Conservation (phyloP, 208 protist species). For the Entamoeba histolytica region DNA sequence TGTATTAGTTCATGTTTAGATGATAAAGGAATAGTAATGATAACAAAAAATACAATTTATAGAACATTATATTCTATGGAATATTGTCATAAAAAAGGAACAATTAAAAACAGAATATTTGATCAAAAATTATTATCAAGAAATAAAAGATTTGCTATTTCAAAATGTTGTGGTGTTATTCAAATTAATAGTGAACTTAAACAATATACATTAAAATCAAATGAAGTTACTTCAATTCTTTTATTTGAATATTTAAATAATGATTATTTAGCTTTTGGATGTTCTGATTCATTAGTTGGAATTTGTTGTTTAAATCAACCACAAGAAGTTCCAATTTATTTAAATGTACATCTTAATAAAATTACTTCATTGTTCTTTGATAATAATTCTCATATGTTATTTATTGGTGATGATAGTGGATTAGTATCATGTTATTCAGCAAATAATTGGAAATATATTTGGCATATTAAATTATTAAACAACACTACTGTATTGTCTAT, state of each 20-base stretch:
- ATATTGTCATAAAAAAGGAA: background rate
- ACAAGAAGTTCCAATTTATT: background rate
- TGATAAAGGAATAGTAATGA: background rate
- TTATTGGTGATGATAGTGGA: background rate
- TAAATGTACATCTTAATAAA: background rate
- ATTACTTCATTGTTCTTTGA: background rate
- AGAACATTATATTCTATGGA: background rate
- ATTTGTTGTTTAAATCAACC: background rate
- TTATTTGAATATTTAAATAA: background rate
- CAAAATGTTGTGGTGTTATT: background rate
- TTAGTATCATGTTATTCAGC: background rate
- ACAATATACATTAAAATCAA: background rate
- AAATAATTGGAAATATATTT: background rate
- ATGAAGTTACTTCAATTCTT: background rate
- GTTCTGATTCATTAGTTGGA: background rate
- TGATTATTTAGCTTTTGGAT: background rate
- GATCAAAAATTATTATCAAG: background rate
- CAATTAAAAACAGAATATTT: background rate
- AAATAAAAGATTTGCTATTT: background rate
- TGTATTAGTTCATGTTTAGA: background rate
- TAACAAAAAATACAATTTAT: background rate
- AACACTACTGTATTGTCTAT: background rate
- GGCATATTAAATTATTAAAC: background rate
- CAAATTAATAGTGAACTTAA: background rate
- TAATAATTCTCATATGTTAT: background rate